These are phyloP conservation scores for Phytophthora niederhauseri DNA, from an alignment of 352 stramenopile species.

Conservation along the genomic window DNA sequence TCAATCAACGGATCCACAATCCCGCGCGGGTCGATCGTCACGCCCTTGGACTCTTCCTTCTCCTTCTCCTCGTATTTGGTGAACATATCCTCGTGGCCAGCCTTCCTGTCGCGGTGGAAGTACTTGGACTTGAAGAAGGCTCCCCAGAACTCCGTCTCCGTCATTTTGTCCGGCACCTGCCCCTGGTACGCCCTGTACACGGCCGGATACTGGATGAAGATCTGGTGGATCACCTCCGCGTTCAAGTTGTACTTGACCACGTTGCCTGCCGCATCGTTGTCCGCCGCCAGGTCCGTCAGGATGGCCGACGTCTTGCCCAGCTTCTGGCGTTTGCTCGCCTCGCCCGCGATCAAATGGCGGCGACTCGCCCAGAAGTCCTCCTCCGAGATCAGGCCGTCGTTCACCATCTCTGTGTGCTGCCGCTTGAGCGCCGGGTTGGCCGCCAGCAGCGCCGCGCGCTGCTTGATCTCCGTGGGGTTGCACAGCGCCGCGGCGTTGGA, in stretches of 20 bases:
- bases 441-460: constrained; percentile 76
- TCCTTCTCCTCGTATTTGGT: constrained; percentile 87
- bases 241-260: constrained; percentile 92
- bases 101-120: constrained; percentile 85
- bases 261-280: constrained; percentile 75
- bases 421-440: constrained; percentile 80
- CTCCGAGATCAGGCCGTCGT: constrained; percentile 84
- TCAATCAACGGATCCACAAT: constrained; percentile 83
- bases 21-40: constrained; percentile 59
- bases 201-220: constrained; percentile 90
- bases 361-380: constrained; percentile 89
- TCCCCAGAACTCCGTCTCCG: constrained; percentile 89
- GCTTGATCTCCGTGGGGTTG: constrained; percentile 84
- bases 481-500: constrained; percentile 61
- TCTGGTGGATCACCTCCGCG: constrained; percentile 89
- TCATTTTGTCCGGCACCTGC: constrained; percentile 90
- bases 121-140: constrained; percentile 92
- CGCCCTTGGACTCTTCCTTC: constrained; percentile 51
- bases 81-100: constrained; percentile 85
- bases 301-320: constrained; percentile 87
- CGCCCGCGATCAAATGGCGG: constrained; percentile 81
- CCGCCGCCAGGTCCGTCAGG: constrained; percentile 74
- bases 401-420: constrained; percentile 90
- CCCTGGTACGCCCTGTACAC: constrained; percentile 86
- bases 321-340: constrained; percentile 87